Evolutionary conservation across 208 protist genomes (phyloP), one percentile per base, ranked within the genome.

Genomic region (Wallacemonas rigidus): DNA sequence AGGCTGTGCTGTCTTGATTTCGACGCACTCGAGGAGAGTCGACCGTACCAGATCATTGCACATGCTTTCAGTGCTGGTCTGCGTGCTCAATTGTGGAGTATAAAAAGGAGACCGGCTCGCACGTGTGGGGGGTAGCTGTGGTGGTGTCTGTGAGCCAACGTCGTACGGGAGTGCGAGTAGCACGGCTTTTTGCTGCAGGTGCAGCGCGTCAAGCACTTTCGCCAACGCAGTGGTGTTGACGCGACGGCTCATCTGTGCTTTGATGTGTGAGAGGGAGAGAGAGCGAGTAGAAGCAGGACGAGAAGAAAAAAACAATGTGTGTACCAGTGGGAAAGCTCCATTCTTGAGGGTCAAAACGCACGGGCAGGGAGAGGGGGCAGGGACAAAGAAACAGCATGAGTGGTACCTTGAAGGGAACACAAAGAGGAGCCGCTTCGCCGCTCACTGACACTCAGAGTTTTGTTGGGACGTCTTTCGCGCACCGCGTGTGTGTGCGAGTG

Each of bases 161-260:
- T 84, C 73, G 71, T 76, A 77, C 26, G 76, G 77, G 6, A 86
- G 68, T 15, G 74, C 67, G 43, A 76, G 64, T 9, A 74, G 26
- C 47, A 65, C 65, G 38, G 26, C 71, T 50, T 69, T 72, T 54
- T 77, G 69, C 45, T 78, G 76, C 11, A 86, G 17, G 50, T 80
- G 78, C n/a, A 85, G 61, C 11, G 87, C 76, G 62, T 92, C 87
- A 43, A 92, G 76, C 41, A 92, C 73, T 26, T 77, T 77, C 4
- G 70, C 53, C 39, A 85, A 69, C 15, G 80, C 79, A 6, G 55
- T 51, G 17, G 65, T 61, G 64, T 82, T 77, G 3, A 83, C 17
- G 38, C 68, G 73, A 35, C 78, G 87, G 26, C 70, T 74, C 83
- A 89, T 87, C 5, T 50, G 8, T 8, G 15, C 36, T 45, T 36